Conservation (phyloP, 352 stramenopile species). For the Saprolegnia diclina region DNA sequence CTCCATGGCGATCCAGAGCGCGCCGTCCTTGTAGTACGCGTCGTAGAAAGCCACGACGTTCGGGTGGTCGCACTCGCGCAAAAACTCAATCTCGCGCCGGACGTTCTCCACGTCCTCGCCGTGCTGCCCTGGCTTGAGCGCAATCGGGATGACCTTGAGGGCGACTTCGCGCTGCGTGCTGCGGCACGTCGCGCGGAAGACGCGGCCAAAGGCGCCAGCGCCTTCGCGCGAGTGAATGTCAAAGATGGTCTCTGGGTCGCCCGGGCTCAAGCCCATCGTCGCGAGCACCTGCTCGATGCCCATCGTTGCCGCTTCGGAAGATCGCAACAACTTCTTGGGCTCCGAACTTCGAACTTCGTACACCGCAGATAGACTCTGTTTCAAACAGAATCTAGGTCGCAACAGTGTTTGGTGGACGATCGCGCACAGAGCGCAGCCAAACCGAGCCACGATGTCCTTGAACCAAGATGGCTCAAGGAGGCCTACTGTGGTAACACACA, state of each 20-base stretch:
- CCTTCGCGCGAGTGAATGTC: slow-evolving; percentile 71
- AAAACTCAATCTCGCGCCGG: slow-evolving; percentile 60
- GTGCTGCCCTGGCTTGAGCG: slow-evolving; percentile 50
- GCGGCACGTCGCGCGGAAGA: slow-evolving; percentile 59
- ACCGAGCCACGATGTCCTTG: no score
- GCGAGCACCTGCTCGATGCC: slow-evolving; percentile 35
- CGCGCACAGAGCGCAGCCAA: no score
- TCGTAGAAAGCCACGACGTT: slow-evolving; percentile 74
- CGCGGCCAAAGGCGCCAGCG: slow-evolving; percentile 55
- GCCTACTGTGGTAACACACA: no score
- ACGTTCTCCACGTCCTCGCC: slow-evolving; percentile 69
- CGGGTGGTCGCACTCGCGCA: slow-evolving; percentile 64
- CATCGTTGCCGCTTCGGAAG: slow-evolving; percentile 2
- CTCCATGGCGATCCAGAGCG: slow-evolving; percentile 87
- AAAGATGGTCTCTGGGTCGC: slow-evolving; percentile 61
- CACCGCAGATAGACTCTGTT: no score
- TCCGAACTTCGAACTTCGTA: slow-evolving; percentile 1
- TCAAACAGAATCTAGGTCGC: no score
- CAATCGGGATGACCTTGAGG: slow-evolving; percentile 71
- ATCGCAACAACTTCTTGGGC: not conserved
- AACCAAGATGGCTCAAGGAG: no score
- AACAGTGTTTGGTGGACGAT: no score
- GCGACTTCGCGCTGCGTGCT: slow-evolving; percentile 40
- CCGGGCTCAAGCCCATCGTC: slow-evolving; percentile 51
- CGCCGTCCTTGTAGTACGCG: slow-evolving; percentile 77